Conservation (phyloP, 257 asterid species). For the Solanum sejunctum region DNA sequence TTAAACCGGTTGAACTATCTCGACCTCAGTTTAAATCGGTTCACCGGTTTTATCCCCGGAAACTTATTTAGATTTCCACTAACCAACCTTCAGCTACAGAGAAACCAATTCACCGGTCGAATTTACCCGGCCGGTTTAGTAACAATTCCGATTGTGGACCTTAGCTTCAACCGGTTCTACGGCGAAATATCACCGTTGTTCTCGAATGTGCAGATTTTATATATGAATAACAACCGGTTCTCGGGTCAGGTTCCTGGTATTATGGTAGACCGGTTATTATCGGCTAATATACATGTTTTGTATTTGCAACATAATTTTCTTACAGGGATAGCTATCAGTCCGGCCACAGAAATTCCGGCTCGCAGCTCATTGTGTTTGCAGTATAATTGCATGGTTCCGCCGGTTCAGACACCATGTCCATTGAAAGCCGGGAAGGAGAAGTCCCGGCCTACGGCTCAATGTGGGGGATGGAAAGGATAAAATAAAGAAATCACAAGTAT, state of each 20-base stretch:
- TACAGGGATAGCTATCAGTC: constrained; percentile 78
- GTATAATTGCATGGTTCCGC: constrained; percentile 87
- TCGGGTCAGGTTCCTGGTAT: constrained; percentile 59
- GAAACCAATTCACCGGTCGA: constrained; percentile 58
- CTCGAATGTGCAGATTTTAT: constrained; percentile 62
- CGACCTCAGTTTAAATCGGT: constrained; percentile 69
- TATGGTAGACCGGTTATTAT: constrained; percentile 61
- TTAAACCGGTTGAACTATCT: constrained; percentile 48
- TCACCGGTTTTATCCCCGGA: constrained; percentile 62
- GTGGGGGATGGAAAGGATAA: constrained; percentile 61
- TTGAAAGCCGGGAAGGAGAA: constrained; percentile 73
- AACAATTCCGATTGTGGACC: constrained; percentile 59
- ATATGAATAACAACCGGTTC: constrained; percentile 84
- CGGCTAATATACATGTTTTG: constrained; percentile 40
- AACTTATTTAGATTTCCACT: constrained; percentile 43
- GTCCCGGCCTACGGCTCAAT: constrained; percentile 76
- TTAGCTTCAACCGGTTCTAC: constrained; percentile 65
- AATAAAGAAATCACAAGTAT: constrained; percentile 8
- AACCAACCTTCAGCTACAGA: constrained; percentile 56
- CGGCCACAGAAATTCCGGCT: constrained; percentile 68
- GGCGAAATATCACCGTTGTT: constrained; percentile 72
- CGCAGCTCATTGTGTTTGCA: constrained; percentile 75
- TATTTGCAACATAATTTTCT: constrained; percentile 78
- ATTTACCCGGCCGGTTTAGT: constrained; percentile 48
- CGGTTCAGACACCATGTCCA: constrained; percentile 79